Evolutionary conservation across 2,329 filamentous ascomycete genomes (phyloP).

Genomic region (Sarocladiaceae sp.): DNA sequence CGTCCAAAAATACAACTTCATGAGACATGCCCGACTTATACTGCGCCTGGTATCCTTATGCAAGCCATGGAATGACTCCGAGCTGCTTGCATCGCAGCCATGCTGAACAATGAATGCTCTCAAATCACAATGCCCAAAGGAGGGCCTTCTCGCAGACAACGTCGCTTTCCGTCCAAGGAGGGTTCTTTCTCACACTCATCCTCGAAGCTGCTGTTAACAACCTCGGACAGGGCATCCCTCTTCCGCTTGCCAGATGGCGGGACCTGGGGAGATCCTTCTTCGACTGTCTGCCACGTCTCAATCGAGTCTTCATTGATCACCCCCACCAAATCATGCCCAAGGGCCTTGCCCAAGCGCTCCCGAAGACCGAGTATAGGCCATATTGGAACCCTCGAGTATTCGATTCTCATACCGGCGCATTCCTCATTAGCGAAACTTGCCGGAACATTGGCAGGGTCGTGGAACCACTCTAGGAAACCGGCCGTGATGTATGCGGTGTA

Average conservation of each 20-base stretch:
- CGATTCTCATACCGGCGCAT: constrained; percentile 35
- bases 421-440: constrained; percentile 14
- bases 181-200: constrained; percentile 26
- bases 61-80: too few relatives aligned
- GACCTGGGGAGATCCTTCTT: constrained; percentile 25
- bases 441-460: constrained; percentile 37
- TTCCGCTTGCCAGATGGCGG: constrained; percentile 24
- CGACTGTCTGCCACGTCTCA: constrained; percentile 38
- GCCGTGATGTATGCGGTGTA: constrained; percentile 45
- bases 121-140: constrained; percentile 24
- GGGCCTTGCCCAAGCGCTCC: constrained; percentile 46
- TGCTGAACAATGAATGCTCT: too few relatives aligned
- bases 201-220: constrained; percentile 35
- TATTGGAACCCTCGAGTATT: constrained; percentile 41
- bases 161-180: constrained; percentile 25
- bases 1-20: too few relatives aligned
- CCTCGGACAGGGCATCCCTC: constrained; percentile 28
- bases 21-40: too few relatives aligned
- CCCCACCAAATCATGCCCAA: constrained; percentile 46
- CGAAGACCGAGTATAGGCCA: constrained; percentile 51
- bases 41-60: too few relatives aligned
- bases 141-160: constrained; percentile 24
- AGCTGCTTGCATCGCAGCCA: too few relatives aligned
- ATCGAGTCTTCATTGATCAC: constrained; percentile 31
- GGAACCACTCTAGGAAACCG: constrained; percentile 43